These are phyloP conservation scores for Saturnispora besseyi DNA, from an alignment of 805 yeast species.

Conservation along the genomic window DNA sequence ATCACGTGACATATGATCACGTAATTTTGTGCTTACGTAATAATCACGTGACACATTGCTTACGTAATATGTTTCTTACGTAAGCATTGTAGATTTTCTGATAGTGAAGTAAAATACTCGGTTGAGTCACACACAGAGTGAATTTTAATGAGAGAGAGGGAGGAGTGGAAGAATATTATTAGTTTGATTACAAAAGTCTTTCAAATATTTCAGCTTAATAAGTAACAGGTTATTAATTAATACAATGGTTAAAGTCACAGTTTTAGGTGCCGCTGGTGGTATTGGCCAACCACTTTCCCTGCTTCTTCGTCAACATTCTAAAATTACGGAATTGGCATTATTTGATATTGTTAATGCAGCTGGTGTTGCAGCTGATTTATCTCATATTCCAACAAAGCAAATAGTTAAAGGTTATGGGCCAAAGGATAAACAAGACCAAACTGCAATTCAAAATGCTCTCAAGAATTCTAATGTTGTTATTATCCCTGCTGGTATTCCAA, in stretches of 20 bases:
- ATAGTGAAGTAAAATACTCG: too few relatives aligned
- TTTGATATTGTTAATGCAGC: conserved; percentile 89
- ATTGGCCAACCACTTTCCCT: conserved; percentile 87
- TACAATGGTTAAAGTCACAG: conserved; percentile 46
- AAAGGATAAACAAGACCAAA: conserved; percentile 37
- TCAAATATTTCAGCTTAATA: not conserved
- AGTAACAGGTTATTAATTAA: not conserved
- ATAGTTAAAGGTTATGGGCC: conserved; percentile 83
- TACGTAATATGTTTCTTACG: too few relatives aligned
- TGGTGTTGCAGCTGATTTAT: conserved; percentile 95
- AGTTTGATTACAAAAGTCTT: too few relatives aligned
- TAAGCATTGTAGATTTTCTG: too few relatives aligned
- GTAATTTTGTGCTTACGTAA: too few relatives aligned
- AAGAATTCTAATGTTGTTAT: conserved; percentile 76
- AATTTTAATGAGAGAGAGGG: too few relatives aligned
- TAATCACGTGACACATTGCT: too few relatives aligned
- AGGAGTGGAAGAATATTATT: not conserved
- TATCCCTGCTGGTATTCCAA: conserved; percentile 97
- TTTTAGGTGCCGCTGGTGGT: conserved; percentile 88
- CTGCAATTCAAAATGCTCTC: conserved; percentile 61
- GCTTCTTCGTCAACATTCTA: conserved; percentile 77
- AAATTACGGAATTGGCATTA: conserved; percentile 76
- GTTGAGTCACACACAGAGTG: too few relatives aligned
- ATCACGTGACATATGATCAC: too few relatives aligned
- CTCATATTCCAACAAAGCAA: conserved; percentile 90